phyloP scores from a whole-genome alignment of 2,329 filamentous ascomycete species.

The Kalmusia sp. region DNA sequence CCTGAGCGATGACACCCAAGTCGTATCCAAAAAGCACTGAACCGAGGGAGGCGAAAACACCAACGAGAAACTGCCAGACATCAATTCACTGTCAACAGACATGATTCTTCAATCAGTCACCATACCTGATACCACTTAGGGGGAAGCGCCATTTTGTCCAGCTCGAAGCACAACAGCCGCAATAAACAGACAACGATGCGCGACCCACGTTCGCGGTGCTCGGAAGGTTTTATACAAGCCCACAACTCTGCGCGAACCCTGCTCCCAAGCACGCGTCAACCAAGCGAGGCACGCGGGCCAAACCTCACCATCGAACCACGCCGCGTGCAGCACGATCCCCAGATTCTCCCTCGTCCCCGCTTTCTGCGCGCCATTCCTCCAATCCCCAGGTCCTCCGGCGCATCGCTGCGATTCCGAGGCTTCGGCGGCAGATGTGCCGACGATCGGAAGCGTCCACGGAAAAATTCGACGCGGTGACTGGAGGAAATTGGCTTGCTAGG shows the following conservation, averaged over 20 bases:
- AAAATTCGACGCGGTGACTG: conserved; percentile 4
- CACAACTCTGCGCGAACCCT: not conserved
- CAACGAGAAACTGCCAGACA: conserved; percentile 59
- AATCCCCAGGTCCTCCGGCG: conserved; percentile 7
- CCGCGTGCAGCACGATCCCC: conserved; percentile 14
- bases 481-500: not conserved
- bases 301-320: conserved; percentile 1
- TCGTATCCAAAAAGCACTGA: conserved; percentile 67
- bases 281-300: not conserved
- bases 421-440: conserved; percentile 7
- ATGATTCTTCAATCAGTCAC: not conserved
- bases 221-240: conserved; percentile 26
- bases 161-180: conserved; percentile 12
- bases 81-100: not conserved
- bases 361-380: conserved; percentile 3
- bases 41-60: conserved; percentile 65
- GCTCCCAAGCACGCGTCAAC: conserved; percentile 4
- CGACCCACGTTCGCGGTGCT: conserved; percentile 13
- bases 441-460: not conserved
- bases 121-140: conserved; percentile 65
- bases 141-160: conserved; percentile 58
- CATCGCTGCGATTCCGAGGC: conserved; percentile 7
- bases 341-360: conserved; percentile 16
- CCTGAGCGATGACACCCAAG: conserved; percentile 66
- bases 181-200: conserved; percentile 11